phyloP scores from a whole-genome alignment of 108 stramenopile species.

The Nannochloropsis salina region DNA sequence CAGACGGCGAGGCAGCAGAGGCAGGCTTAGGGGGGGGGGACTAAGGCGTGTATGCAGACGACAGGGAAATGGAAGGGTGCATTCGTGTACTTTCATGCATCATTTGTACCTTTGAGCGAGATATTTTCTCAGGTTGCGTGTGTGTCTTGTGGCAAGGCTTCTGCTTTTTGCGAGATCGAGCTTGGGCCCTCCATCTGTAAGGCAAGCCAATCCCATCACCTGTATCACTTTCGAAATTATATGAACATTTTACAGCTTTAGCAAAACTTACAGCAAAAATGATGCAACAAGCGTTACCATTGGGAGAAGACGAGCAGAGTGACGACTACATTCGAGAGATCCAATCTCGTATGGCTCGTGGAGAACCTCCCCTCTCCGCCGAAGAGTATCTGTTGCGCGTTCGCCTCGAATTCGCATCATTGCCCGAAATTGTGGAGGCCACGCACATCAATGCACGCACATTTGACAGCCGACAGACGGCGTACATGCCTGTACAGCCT shows the following conservation, averaged over 20 bases:
- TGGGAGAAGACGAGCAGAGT: not conserved
- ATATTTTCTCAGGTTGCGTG: not conserved
- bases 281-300: conserved; percentile 5
- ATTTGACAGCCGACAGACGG: not conserved
- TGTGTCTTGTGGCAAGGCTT: not conserved
- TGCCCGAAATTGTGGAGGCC: not conserved
- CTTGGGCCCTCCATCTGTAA: not conserved
- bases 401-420: not conserved
- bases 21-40: not conserved
- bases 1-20: not conserved
- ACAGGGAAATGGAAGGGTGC: not conserved
- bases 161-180: not conserved
- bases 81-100: not conserved
- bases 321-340: not conserved
- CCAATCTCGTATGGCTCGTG: not conserved
- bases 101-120: too few relatives aligned
- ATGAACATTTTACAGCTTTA: not conserved
- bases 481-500: conserved; percentile 11
- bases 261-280: not conserved
- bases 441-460: not conserved
- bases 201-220: too few relatives aligned
- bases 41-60: not conserved
- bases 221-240: not conserved
- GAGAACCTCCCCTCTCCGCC: not conserved
- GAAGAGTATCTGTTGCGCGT: conserved; percentile 12